Base-by-base conservation (phyloP, 331 rosid genomes). In the Pyrus hybrid region DNA sequence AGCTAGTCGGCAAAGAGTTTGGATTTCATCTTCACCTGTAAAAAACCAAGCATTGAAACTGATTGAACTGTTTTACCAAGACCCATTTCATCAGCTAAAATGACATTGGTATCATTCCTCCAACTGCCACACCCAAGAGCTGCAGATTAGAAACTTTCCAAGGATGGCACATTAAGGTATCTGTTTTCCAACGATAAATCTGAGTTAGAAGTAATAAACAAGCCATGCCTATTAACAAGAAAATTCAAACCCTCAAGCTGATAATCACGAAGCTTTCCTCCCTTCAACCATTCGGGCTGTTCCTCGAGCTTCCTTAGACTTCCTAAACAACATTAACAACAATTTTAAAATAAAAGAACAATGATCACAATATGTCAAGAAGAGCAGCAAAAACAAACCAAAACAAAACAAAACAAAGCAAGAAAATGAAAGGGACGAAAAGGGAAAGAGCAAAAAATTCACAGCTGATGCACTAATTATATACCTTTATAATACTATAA, bases 71-170 rank as follows among this genome's bases (percentile, higher is more conserved):
- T 95, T 86, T 95, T 95, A 56, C 99, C 99, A 78, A 95, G 99
- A 77, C 99, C 99, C 99, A 95, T 95, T 86, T 95, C 99, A 91
- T 95, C 99, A 75, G 99, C 99, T 88, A 95, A 91, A 82, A 95
- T 95, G 78, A 95, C 98, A 83, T 95, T 95, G 61, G 99, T 95
- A 84, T 95, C 97, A 86, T 95, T 95, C 79, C 99, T 92, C 99
- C 99, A 95, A 75, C 99, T 95, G 86, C 83, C 79, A 84, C 65
- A 62, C 51, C 76, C 74, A 85, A 81, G 45, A 76, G 28, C 75
- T 28, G 33, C 60, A 49, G 53, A 76, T 85, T 76, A 85, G 82
- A 76, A 56, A 76, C 77, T 67, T 57, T 18, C 14, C 51, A 49
- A 75, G 32, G 17, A 71, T 17, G 16, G 26, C 22, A 37, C 13